Conservation (phyloP, 805 yeast genomes). For the Metschnikowia kunwiensis region DNA sequence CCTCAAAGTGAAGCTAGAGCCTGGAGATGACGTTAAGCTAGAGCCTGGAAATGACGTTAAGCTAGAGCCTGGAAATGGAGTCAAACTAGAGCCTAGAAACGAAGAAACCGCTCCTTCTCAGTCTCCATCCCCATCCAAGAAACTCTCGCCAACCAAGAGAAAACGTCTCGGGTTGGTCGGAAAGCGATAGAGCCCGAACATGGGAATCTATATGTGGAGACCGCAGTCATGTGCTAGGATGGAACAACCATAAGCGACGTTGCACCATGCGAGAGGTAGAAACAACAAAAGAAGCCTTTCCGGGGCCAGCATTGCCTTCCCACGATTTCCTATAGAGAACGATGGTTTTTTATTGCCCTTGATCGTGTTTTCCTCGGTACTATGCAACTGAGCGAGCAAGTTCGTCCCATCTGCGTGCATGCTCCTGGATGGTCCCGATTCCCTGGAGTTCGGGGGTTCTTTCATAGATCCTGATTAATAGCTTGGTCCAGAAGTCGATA, state of each 20-base stretch:
- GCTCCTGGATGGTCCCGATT: not conserved
- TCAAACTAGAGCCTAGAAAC: too few relatives aligned
- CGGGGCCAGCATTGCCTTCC: too few relatives aligned
- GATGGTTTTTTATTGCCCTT: not conserved
- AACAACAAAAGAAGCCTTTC: too few relatives aligned
- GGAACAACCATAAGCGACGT: too few relatives aligned
- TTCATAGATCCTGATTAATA: conserved; percentile 28
- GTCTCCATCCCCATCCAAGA: not conserved
- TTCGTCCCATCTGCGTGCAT: conserved; percentile 3
- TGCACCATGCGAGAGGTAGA: too few relatives aligned
- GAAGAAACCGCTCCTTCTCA: not conserved
- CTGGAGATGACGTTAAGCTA: too few relatives aligned
- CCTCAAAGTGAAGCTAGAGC: not conserved
- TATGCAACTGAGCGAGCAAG: conserved; percentile 5
- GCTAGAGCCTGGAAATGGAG: too few relatives aligned
- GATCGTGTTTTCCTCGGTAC: not conserved
- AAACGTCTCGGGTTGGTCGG: conserved; percentile 12
- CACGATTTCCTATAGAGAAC: too few relatives aligned
- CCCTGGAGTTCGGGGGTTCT: conserved; percentile 1
- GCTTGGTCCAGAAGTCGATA: conserved; percentile 50
- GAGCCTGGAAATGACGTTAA: too few relatives aligned
- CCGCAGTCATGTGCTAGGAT: too few relatives aligned
- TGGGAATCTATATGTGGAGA: too few relatives aligned
- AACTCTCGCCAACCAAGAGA: conserved; percentile 7
- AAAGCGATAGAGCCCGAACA: not conserved